Evolutionary conservation across 495 filamentous ascomycete genomes (phyloP), one percentile per base, ranked within the genome.

Genomic region (Venustampulla echinocandica): DNA sequence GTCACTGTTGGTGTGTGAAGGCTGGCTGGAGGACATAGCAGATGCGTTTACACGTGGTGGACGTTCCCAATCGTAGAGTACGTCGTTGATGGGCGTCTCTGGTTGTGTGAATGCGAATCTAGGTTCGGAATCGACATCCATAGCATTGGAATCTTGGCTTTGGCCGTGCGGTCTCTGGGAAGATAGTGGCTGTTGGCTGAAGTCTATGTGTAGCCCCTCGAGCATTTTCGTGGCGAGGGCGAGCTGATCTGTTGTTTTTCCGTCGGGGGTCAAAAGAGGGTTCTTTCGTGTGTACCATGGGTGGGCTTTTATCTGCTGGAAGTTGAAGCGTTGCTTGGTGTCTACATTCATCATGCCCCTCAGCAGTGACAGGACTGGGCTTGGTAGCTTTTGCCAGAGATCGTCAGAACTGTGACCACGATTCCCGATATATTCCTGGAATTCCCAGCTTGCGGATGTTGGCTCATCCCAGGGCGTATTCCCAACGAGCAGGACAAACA

Each of bases 391-490:
- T 50, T 78, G 67, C 93, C 93, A 99, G 11, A 97, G 71, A 34
- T 85, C 79, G 57, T 97, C 93, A 10, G 75, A 79, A 48, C 84
- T 86, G 28, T 84, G 80, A 14, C 89, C 84, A 38, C 83, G 79
- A 0, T 80, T 86, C 20, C 74, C 73, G n/a, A 83, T 69, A 60
- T 92, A 97, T 64, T 94, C 86, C 54, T 83, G 73, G 57, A 81
- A 93, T 61, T 93, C 87, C 69, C 81, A 87, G 58, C 83, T 86
- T 47, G 75, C 68, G 17, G 75, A 64, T 10, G 88, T 88, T 1
- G 92, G 92, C 57, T 92, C 85, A 56, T 97, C 93, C 92, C 92
- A 99, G 0, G 92, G 92, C 1, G 92, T 99, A 62, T 99, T 99
- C 10, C 92, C 92, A 4, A 90, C 88, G 14, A 99, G 64, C 3